Conservation (phyloP, 78 protist species). For the Dictyostelium intermedium region DNA sequence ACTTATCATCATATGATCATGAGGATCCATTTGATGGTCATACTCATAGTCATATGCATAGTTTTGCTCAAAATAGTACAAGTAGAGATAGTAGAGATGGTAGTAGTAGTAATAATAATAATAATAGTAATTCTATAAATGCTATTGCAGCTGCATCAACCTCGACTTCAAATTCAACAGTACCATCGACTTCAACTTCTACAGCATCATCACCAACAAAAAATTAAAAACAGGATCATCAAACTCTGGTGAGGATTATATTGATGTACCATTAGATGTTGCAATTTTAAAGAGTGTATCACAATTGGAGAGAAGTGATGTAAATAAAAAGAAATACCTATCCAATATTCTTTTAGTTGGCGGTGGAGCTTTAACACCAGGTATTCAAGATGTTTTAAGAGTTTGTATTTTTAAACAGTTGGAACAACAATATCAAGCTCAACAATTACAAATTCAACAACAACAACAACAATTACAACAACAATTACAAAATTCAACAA, state of each 20-base stretch:
- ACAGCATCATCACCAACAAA: neutral
- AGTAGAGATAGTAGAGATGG: neutral
- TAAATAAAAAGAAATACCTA: neutral
- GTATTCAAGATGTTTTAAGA: neutral
- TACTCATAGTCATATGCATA: neutral
- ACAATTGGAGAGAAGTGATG: constrained; percentile 21
- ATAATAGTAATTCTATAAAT: too few species aligned
- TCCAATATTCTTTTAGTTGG: constrained; percentile 44
- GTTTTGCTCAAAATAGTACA: neutral
- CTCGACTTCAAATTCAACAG: neutral
- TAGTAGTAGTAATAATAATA: neutral
- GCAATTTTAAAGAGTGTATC: constrained; percentile 31
- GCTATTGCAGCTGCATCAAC: too few species aligned
- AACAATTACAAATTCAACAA: neutral
- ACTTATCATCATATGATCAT: neutral
- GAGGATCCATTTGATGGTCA: neutral
- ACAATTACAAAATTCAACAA: neutral
- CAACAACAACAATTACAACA: neutral
- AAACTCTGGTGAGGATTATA: neutral
- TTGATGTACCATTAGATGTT: constrained; percentile 7
- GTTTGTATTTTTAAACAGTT: neutral
- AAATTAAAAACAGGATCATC: neutral
- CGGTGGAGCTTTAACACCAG: constrained; percentile 34
- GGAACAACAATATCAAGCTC: neutral
- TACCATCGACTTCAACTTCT: neutral